These are phyloP conservation scores for Mycena belliarum DNA, from an alignment of 768 basidiomycete genomes.

Conservation along the genomic window DNA sequence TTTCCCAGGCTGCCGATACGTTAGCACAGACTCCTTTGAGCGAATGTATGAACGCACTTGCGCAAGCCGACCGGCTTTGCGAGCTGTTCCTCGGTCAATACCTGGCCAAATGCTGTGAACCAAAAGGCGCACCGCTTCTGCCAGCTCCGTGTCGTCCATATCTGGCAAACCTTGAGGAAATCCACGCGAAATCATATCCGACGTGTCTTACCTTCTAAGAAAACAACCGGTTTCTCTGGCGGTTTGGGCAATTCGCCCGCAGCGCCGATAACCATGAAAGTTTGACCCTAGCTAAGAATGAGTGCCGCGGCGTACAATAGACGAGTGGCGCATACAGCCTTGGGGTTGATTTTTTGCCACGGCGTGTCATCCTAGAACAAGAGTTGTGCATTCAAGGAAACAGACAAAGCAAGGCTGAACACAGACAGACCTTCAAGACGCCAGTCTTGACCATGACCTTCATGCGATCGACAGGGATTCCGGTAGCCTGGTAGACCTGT, in stretches of 20 bases:
- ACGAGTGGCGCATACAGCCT: constrained; percentile 56
- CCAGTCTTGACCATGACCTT: constrained; percentile 97
- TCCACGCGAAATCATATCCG: background rate
- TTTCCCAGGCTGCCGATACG: constrained; percentile 66
- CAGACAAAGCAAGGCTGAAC: no score
- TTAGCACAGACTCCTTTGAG: background rate
- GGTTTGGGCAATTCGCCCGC: constrained; percentile 91
- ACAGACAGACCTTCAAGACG: constrained; percentile 72
- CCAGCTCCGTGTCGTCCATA: constrained; percentile 81
- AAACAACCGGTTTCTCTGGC: constrained; percentile 74
- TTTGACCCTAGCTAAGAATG: constrained; percentile 64
- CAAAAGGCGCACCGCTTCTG: no score
- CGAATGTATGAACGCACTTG: constrained; percentile 49
- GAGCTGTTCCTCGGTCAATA: constrained; percentile 45
- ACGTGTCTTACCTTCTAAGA: constrained; percentile 69
- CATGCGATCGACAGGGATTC: constrained; percentile 89
- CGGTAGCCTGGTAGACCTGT: constrained; percentile 76
- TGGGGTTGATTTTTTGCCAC: constrained; percentile 82
- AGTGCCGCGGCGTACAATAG: background rate
- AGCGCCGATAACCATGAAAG: constrained; percentile 91
- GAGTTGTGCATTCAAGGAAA: constrained; percentile 8
- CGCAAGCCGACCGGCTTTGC: constrained; percentile 78
- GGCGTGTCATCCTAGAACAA: constrained; percentile 75
- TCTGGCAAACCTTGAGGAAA: constrained; percentile 43
- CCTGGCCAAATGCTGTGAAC: no score